These are phyloP conservation scores for Paraleonurus japonicus DNA, from an alignment of 257 asterid genomes.

Conservation along the genomic window DNA sequence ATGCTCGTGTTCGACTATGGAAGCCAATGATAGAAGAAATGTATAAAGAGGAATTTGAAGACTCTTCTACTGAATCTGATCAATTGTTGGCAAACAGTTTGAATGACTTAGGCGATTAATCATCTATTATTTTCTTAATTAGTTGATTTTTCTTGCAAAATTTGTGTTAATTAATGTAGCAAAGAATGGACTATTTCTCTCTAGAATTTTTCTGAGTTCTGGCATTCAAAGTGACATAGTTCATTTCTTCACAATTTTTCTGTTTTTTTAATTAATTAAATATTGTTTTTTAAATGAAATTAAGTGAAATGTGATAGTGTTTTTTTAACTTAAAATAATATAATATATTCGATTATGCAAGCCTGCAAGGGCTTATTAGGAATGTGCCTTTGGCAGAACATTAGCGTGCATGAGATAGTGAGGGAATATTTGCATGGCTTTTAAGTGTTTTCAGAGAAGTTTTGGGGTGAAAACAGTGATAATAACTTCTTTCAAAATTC, in stretches of 20 bases:
- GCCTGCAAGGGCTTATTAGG: too few species aligned
- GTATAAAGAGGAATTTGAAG: conserved; percentile 84
- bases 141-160: not conserved
- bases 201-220: not conserved
- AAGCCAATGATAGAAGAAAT: conserved; percentile 96
- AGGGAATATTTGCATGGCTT: not conserved
- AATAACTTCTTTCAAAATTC: too few species aligned
- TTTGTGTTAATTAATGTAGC: not conserved
- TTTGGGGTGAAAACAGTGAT: too few species aligned
- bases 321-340: too few species aligned
- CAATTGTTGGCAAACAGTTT: conserved; percentile 32
- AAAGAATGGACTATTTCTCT: not conserved
- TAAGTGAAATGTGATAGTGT: not conserved
- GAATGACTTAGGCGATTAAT: conserved; percentile 12
- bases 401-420: not conserved
- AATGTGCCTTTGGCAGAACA: too few species aligned
- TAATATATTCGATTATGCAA: too few species aligned
- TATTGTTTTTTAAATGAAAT: not conserved
- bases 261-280: too few species aligned
- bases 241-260: not conserved
- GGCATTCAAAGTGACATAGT: not conserved
- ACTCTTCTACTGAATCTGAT: conserved; percentile 61
- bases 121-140: not conserved
- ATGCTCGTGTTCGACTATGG: conserved; percentile 92
- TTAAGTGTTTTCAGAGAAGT: not conserved